phyloP scores from a whole-genome alignment of 2,329 filamentous ascomycete genomes.

The Xylaria sp. region DNA sequence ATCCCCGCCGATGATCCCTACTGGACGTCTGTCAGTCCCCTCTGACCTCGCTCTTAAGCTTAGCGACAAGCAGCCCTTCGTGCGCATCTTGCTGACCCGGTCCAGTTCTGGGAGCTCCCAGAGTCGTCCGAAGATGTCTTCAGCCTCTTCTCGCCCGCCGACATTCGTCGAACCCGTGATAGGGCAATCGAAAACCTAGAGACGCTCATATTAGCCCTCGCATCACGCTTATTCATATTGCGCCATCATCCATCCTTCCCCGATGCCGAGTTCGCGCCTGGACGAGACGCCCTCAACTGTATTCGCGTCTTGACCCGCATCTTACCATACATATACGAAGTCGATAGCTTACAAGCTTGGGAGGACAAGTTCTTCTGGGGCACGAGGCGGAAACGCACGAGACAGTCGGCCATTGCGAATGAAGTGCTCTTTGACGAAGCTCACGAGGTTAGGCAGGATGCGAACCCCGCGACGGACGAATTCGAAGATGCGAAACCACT shows the following conservation, averaged over 20 bases:
- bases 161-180: slow-evolving; percentile 84
- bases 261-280: slow-evolving; percentile 71
- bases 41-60: slow-evolving; percentile 4
- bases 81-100: slow-evolving; percentile 19
- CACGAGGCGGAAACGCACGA: slow-evolving; percentile 64
- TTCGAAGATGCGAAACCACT: slow-evolving; percentile 81
- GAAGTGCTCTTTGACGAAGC: slow-evolving; percentile 83
- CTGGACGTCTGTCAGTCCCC: slow-evolving; percentile 74
- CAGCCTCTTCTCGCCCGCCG: slow-evolving; percentile 83
- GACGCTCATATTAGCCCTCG: slow-evolving; percentile 77
- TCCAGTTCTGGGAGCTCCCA: slow-evolving; percentile 92
- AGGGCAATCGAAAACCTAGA: slow-evolving; percentile 81
- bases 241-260: slow-evolving; percentile 89
- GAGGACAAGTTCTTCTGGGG: slow-evolving; percentile 93
- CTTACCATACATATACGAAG: slow-evolving; percentile 87
- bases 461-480: slow-evolving; percentile 48
- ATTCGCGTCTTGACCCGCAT: slow-evolving; percentile 84
- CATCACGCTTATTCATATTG: slow-evolving; percentile 74
- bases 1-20: slow-evolving; percentile 86
- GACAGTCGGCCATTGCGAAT: slow-evolving; percentile 56
- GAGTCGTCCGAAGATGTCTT: slow-evolving; percentile 96
- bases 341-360: slow-evolving; percentile 75
- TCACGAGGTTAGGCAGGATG: slow-evolving; percentile 47
- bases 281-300: slow-evolving; percentile 90
- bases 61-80: background rate